A percentile compares a stretch with the other conserved stretches of the same genome.
These are phyloP conservation scores for Linaria vulgaris DNA, from an alignment of 257 asterid species.

Conservation along the genomic window DNA sequence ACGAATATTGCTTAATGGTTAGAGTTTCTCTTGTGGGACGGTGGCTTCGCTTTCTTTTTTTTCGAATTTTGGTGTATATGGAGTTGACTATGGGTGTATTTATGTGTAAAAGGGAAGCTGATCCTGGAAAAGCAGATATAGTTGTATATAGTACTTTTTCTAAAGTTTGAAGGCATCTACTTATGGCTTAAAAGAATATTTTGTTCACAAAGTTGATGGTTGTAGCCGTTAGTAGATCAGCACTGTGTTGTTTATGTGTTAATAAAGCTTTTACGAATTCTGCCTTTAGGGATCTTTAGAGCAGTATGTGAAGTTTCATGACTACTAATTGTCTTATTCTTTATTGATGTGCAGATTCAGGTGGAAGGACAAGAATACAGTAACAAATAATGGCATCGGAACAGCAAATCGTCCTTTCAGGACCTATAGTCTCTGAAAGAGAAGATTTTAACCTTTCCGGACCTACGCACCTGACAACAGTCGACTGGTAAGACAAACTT, in stretches of 20 bases:
- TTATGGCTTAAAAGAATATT: too few relatives aligned
- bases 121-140: not conserved
- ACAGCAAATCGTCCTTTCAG: conserved; percentile 47
- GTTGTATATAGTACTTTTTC: not conserved
- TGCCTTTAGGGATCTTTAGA: not conserved
- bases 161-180: not conserved
- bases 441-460: conserved; percentile 63
- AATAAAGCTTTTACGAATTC: not conserved
- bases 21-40: conserved; percentile 9
- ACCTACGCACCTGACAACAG: conserved; percentile 63
- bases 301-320: not conserved
- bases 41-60: not conserved
- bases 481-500: conserved; percentile 63
- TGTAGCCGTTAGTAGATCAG: too few relatives aligned
- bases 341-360: conserved; percentile 29
- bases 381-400: conserved; percentile 45
- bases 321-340: conserved; percentile 2
- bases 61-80: not conserved
- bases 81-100: not conserved
- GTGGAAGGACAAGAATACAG: conserved; percentile 15
- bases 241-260: too few relatives aligned
- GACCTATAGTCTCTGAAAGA: conserved; percentile 63
- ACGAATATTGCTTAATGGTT: conserved; percentile 3
- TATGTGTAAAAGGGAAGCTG: not conserved
- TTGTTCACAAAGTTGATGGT: too few relatives aligned